Percentiles rank a stretch among this genome's conserved stretches.
phyloP scores from a whole-genome alignment of 345 rosid genomes.

The Populus alba region DNA sequence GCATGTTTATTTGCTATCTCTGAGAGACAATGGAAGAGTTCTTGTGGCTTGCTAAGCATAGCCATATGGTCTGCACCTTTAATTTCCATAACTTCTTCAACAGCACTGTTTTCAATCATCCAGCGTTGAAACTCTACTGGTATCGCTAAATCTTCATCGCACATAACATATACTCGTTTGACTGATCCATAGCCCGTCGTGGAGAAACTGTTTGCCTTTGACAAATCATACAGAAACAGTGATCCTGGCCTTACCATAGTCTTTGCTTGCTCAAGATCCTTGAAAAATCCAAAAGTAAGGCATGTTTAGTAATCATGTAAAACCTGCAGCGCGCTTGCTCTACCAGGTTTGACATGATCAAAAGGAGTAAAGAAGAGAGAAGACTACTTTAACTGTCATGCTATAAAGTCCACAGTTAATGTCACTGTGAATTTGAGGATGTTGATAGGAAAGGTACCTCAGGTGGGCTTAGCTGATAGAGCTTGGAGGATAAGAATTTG shows the following conservation, averaged over 20 bases:
- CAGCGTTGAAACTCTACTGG: slow-evolving; percentile 16
- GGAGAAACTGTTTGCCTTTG: neutral
- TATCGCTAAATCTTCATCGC: slow-evolving; percentile 13
- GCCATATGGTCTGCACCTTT: slow-evolving; percentile 19
- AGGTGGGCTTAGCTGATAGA: slow-evolving; percentile 16
- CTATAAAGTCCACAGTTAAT: too few species aligned
- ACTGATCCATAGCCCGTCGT: slow-evolving; percentile 20
- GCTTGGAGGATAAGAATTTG: slow-evolving; percentile 10
- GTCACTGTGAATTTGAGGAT: too few species aligned
- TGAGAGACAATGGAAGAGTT: slow-evolving; percentile 8
- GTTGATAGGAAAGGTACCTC: neutral
- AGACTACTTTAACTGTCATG: too few species aligned
- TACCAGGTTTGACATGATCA: too few species aligned
- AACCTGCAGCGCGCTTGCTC: neutral
- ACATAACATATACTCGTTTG: neutral
- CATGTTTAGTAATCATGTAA: neutral
- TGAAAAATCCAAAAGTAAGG: neutral
- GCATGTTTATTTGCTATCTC: slow-evolving; percentile 10
- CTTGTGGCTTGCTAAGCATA: slow-evolving; percentile 19
- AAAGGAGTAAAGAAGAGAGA: too few species aligned
- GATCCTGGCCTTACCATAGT: slow-evolving; percentile 16
- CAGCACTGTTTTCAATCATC: slow-evolving; percentile 18
- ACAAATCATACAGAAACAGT: neutral
- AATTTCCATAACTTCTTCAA: slow-evolving; percentile 16
- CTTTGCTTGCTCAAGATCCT: slow-evolving; percentile 23